These are phyloP conservation scores for Taxillus chinensis DNA, from an alignment of 164 flowering plant species.

Conservation along the genomic window DNA sequence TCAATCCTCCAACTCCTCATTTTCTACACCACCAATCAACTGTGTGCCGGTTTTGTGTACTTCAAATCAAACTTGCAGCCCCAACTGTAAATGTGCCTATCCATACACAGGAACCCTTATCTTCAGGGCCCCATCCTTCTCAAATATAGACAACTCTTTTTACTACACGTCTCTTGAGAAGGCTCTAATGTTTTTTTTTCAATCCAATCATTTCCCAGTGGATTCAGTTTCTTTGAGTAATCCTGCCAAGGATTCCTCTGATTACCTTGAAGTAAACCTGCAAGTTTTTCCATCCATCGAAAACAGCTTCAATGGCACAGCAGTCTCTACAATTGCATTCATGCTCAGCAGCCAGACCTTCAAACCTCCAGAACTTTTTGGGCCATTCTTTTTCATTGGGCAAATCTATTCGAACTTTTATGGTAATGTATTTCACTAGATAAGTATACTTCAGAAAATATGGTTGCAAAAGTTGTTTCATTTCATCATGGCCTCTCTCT, in stretches of 20 bases:
- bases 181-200: conserved; percentile 17
- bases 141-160: conserved; percentile 21
- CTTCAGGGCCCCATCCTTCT: conserved; percentile 42
- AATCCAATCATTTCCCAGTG: conserved; percentile 22
- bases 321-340: conserved; percentile 20
- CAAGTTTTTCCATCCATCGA: conserved; percentile 32
- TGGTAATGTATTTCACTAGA: conserved; percentile 18
- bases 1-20: conserved; percentile 13
- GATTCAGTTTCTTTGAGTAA: conserved; percentile 41
- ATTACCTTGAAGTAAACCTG: conserved; percentile 24
- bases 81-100: conserved; percentile 40
- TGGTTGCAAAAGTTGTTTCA: too few species aligned
- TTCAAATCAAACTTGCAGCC: conserved; percentile 28
- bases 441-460: too few species aligned
- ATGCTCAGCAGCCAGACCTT: conserved; percentile 36
- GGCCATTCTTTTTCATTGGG: conserved; percentile 35
- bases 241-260: conserved; percentile 17
- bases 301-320: conserved; percentile 33
- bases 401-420: conserved; percentile 19
- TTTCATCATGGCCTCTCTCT: neutral
- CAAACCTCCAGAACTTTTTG: conserved; percentile 23
- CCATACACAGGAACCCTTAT: conserved; percentile 35
- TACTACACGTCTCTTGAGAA: conserved; percentile 19
- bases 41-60: conserved; percentile 27
- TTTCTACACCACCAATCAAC: conserved; percentile 25